A percentile compares a stretch with the other conserved stretches of the same genome.
Evolutionary conservation across 192 early-diverging fungal genomes (phyloP).

Genomic region (Linnemannia exigua): DNA sequence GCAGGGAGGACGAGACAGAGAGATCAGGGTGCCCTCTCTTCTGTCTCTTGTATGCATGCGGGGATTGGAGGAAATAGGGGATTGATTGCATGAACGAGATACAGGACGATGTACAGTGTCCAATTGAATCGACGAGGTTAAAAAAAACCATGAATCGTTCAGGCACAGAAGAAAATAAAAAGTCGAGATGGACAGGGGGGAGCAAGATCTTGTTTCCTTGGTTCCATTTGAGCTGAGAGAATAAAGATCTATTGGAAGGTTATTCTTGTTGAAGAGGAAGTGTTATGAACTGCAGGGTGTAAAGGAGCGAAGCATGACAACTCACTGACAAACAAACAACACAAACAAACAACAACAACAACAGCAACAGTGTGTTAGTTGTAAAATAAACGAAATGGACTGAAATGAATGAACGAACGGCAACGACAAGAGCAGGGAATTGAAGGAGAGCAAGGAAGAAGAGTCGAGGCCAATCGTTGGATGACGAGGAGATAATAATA

Average conservation of each 20-base stretch:
- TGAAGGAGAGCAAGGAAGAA: no score
- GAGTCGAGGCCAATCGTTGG: no score
- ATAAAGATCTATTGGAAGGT: background rate
- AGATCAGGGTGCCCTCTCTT: background rate
- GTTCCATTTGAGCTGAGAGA: background rate
- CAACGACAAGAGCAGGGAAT: no score
- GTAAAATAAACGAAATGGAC: background rate
- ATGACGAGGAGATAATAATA: no score
- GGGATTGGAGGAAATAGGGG: background rate
- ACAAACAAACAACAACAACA: background rate
- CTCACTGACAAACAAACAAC: no score
- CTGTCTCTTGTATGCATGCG: background rate
- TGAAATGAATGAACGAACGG: no score
- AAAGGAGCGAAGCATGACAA: background rate
- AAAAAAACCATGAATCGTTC: background rate
- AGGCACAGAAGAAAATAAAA: background rate
- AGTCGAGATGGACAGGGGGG: background rate
- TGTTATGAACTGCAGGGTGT: constrained; percentile 1
- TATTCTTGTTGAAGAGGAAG: background rate
- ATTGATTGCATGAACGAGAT: background rate
- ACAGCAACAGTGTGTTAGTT: background rate
- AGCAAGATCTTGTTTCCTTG: background rate
- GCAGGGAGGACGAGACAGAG: background rate
- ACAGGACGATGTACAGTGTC: background rate
- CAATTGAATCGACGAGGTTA: background rate